Evolutionary conservation across 768 basidiomycete genomes (phyloP), one percentile per base, ranked within the genome.

Genomic region (Termitomyces sp.): DNA sequence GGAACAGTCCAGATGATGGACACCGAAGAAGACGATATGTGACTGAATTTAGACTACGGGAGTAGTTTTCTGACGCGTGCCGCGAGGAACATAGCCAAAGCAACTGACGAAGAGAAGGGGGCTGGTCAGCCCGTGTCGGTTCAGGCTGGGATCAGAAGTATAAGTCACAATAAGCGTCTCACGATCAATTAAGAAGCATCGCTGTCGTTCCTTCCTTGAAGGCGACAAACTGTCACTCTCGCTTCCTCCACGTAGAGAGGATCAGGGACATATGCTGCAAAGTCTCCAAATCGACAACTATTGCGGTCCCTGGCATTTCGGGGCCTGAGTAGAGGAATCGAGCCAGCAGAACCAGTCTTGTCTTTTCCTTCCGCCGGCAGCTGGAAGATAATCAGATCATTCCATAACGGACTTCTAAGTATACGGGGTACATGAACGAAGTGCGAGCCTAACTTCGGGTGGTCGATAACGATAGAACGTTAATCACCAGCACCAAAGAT

Each of bases 41-140:
- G 66, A 64, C 58, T 64, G 63, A 38, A 61, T 64, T 61, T 66
- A 60, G 66, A 26, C 63, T 66, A 63, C 63, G 63, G 65, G 61
- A 66, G 66, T 61, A 60, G 62, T 55, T 63, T 64, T 61, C 55
- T 66, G 66, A 66, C 63, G 66, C 66, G 62, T 66, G 60, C 66
- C 66, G 66, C 66, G 41, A 66, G 61, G 60, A 55, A 50, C 55
- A 61, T 64, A 61, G 43, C 35, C 62, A 57, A 61, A 55, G 57
- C 60, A 61, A 60, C 57, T 50, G 56, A 57, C 59, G 50, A 57
- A 66, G 57, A 62, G 62, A 67, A 66, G 61, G 55, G 58, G 53
- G 56, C 61, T 62, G 57, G 44, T 56, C 49, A 59, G 59, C 53
- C 49, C 47, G 60, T 63, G 63, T 63, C 63, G 63, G 48, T 54